phyloP scores from a whole-genome alignment of 805 yeast species.

The Priceomyces medius region DNA sequence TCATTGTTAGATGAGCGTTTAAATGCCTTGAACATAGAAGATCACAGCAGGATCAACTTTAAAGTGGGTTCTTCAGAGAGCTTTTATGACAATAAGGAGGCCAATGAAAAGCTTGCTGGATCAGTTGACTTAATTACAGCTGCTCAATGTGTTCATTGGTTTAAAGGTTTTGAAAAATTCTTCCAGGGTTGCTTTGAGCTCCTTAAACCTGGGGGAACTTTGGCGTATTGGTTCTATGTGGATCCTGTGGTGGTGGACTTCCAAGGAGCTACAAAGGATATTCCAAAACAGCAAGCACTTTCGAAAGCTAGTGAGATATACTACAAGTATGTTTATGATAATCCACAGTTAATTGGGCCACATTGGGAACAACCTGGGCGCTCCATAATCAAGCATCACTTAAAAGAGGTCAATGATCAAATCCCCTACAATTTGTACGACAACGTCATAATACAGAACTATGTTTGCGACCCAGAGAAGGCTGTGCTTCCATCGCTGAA shows the following conservation, averaged over 20 bases:
- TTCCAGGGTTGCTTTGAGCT: conserved; percentile 33
- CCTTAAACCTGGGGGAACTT: conserved; percentile 40
- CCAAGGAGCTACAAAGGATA: conserved; percentile 9
- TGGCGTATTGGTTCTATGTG: conserved; percentile 43
- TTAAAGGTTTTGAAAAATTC: conserved; percentile 31
- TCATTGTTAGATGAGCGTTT: conserved; percentile 23
- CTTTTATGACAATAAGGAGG: conserved; percentile 15
- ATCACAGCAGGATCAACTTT: conserved; percentile 28
- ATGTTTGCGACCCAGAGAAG: background rate
- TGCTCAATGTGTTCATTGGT: conserved; percentile 46
- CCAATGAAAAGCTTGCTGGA: conserved; percentile 3
- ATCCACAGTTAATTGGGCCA: conserved; percentile 52
- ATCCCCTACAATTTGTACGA: conserved; percentile 43
- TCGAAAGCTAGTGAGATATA: conserved; percentile 26
- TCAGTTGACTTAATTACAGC: conserved; percentile 39
- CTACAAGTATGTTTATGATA: conserved; percentile 41
- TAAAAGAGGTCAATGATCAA: conserved; percentile 40
- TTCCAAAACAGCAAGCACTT: conserved; percentile 14
- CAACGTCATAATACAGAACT: conserved; percentile 27
- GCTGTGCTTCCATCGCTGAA: conserved; percentile 10
- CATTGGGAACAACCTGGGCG: conserved; percentile 91
- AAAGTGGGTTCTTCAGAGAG: conserved; percentile 33
- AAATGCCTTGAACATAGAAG: conserved; percentile 23
- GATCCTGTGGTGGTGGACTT: conserved; percentile 38
- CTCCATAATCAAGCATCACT: conserved; percentile 43